Evolutionary conservation across 179 eudicot genomes (phyloP).

Genomic region (Beta lomatogona): DNA sequence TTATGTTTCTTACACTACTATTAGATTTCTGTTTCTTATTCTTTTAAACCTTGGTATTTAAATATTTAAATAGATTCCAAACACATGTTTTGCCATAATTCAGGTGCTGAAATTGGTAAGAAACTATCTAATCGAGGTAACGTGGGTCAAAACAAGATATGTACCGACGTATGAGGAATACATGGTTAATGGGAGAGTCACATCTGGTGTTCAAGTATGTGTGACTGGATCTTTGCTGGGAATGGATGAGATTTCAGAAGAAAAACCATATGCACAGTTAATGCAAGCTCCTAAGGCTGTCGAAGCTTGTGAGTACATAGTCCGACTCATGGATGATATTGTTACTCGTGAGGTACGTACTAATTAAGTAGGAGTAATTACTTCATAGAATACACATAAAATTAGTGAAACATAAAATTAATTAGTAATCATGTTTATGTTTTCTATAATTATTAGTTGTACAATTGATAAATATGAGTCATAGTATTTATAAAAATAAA

Average conservation of each 20-base stretch:
- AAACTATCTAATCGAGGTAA: not conserved
- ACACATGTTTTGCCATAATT: too few relatives aligned
- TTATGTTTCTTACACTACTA: too few relatives aligned
- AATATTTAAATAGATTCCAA: too few relatives aligned
- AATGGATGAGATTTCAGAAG: constrained; percentile 16
- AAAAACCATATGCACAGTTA: constrained; percentile 10
- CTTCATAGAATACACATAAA: too few relatives aligned
- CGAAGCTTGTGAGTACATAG: constrained; percentile 8
- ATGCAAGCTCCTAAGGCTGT: constrained; percentile 8
- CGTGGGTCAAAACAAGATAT: not conserved
- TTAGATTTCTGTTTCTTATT: too few relatives aligned
- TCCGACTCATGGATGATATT: constrained; percentile 24
- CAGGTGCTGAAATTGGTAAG: not conserved
- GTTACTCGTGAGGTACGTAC: constrained; percentile 21
- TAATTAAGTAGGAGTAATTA: too few relatives aligned
- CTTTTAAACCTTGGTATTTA: too few relatives aligned
- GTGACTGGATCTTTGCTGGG: not conserved
- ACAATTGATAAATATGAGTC: too few relatives aligned
- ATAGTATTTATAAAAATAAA: too few relatives aligned
- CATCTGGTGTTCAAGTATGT: not conserved
- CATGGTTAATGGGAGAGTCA: not conserved
- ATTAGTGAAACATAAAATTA: too few relatives aligned
- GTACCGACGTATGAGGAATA: not conserved
- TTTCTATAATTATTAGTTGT: too few relatives aligned
- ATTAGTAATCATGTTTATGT: too few relatives aligned